Base-by-base conservation (phyloP, 2,329 filamentous ascomycete genomes). In the Xylariaceae sp. region DNA sequence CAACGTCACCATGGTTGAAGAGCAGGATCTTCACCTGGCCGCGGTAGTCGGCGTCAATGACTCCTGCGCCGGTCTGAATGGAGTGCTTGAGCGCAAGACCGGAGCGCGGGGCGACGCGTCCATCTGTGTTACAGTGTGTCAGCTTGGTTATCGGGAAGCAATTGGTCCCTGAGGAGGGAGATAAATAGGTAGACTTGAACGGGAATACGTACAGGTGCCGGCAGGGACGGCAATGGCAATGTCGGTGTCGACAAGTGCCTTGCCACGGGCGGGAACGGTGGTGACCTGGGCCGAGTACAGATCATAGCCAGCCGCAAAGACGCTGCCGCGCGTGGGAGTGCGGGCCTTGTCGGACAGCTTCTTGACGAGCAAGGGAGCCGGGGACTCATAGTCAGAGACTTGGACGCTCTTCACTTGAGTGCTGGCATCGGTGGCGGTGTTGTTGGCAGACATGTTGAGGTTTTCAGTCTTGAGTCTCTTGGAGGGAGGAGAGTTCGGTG, bases 21-120 rank as follows among this genome's bases (percentile, higher is more conserved):
- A 99, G 84, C 66, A 99, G 82, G 30, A 99, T 89, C 80, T 95
- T 96, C 70, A 99, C 88, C 67, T 89, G 89, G 17, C 94, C 94
- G 42, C 94, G 85, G 79, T 99, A 99, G 76, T 99, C 94, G 39
- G 93, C 92, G 75, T 99, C 94, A 69, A 99, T 97, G 65, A 99
- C 94, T 57, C 94, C 94, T 0, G 94, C 94, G 63, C 95, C 92
- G 0, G 90, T 94, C 74, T 97, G 92, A 73, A 99, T 97, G 77
- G 92, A 94, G 78, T 97, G 86, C 79, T 99, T 99, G 62, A 87
- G 82, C 2, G 93, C 93, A 42, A 96, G 87, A 52, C 92, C 92
- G n/a, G 90, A 94, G 65, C 92, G 89, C 8, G 92, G 92, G 2
- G 92, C 92, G 57, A 96, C 86, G 59, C 92, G 88, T 66, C 93